Percentiles rank a stretch among this genome's conserved stretches.
These are phyloP conservation scores for Sanghuangporus sanghuang DNA, from an alignment of 1,284 basidiomycete genomes.

Conservation along the genomic window DNA sequence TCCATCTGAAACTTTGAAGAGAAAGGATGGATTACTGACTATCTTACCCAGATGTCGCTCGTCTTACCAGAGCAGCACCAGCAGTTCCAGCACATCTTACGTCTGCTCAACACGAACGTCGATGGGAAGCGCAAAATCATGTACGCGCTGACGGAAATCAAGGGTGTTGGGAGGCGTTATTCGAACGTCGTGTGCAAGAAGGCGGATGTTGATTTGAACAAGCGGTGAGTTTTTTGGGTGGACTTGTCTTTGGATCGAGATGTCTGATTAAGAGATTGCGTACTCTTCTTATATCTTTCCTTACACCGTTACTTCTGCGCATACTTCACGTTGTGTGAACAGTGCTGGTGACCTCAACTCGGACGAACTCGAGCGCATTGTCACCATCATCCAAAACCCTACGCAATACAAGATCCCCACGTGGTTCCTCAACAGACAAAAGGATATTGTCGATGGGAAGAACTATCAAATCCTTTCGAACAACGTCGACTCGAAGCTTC, in stretches of 20 bases:
- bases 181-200: slow-evolving; percentile 99
- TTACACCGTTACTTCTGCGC: neutral
- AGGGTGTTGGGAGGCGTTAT: slow-evolving; percentile 99
- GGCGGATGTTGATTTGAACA: slow-evolving; percentile 98
- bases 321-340: slow-evolving; percentile 2
- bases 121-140: slow-evolving; percentile 99
- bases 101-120: slow-evolving; percentile 99
- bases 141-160: slow-evolving; percentile 98
- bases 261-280: neutral
- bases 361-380: slow-evolving; percentile 96
- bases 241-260: neutral
- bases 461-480: slow-evolving; percentile 96
- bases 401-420: slow-evolving; percentile 99
- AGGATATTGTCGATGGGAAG: slow-evolving; percentile 97
- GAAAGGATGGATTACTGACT: slow-evolving; percentile 5
- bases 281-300: neutral
- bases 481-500: slow-evolving; percentile 96
- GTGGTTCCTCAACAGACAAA: slow-evolving; percentile 99
- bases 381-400: slow-evolving; percentile 99
- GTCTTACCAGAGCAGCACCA: slow-evolving; percentile 89
- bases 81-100: slow-evolving; percentile 96
- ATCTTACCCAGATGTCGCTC: slow-evolving; percentile 68
- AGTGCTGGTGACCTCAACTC: slow-evolving; percentile 95
- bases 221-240: slow-evolving; percentile 71
- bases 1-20: neutral